Percentiles rank a stretch among this genome's conserved stretches.
Evolutionary conservation across 1,284 basidiomycete species (phyloP).

Genomic region (Rugosomyces carneus): DNA sequence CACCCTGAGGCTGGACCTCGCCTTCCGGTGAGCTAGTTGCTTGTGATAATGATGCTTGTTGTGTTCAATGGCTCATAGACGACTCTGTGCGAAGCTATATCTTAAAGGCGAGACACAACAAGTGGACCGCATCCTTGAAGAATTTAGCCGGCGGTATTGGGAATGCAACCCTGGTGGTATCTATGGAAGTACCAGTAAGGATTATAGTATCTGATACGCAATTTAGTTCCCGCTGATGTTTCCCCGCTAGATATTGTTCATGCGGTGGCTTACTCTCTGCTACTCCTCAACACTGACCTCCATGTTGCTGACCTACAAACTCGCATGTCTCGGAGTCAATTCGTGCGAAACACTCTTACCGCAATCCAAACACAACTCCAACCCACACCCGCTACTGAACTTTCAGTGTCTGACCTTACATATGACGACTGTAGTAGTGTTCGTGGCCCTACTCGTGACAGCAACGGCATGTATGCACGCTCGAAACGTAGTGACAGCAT

Average conservation of each 20-base stretch:
- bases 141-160: slow-evolving; percentile 86
- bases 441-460: slow-evolving; percentile 42
- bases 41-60: not conserved
- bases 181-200: slow-evolving; percentile 79
- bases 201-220: slow-evolving; percentile 4
- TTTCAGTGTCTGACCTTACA: slow-evolving; percentile 55
- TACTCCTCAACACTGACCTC: slow-evolving; percentile 95
- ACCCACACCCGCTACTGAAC: slow-evolving; percentile 38
- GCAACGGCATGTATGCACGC: slow-evolving; percentile 42
- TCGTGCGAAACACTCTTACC: slow-evolving; percentile 86
- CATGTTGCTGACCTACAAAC: slow-evolving; percentile 88
- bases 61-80: slow-evolving; percentile 36
- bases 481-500: slow-evolving; percentile 75
- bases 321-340: slow-evolving; percentile 92
- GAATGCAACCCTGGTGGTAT: slow-evolving; percentile 80
- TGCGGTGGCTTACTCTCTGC: slow-evolving; percentile 86
- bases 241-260: slow-evolving; percentile 74
- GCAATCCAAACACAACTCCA: slow-evolving; percentile 77
- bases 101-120: slow-evolving; percentile 97
- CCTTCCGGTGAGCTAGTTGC: slow-evolving; percentile 64
- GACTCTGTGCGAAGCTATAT: slow-evolving; percentile 86
- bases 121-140: slow-evolving; percentile 92
- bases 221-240: not conserved
- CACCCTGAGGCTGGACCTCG: slow-evolving; percentile 76
- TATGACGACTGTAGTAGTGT: slow-evolving; percentile 60